Evolutionary conservation across 257 asterid genomes (phyloP), one percentile per base, ranked within the genome.

Genomic region (Solanum stenotomum): DNA sequence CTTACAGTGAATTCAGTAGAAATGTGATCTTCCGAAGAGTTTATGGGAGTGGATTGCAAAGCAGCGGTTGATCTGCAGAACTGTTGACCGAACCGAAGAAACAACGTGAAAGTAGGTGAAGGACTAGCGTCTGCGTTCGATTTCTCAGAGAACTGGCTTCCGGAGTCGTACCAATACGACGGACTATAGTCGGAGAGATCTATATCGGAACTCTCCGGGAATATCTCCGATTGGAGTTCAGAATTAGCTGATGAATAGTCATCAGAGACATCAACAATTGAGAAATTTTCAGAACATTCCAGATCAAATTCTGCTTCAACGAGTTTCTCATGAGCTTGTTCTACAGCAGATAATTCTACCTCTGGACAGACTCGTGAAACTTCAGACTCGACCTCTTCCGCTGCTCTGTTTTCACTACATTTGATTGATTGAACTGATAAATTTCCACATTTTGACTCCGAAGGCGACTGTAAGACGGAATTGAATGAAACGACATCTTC

Each of bases 121-220:
- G 94, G 90, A 85, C 89, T 89, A 88, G 91, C 95, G 52, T 92
- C 95, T 76, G 88, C 90, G 40, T 65, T 87, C 23, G 98, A 95
- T 86, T 91, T 93, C 90, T 94, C 98, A 42, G 98, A 97, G 88
- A 97, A 94, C 82, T 95, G 98, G 91, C 99, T 96, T 85, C 99
- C 99, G 56, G 99, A 95, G 87, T 92, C 92, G 89, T 85, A 89
- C 98, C 98, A 94, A 33, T 92, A 71, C 29, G 96, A 94, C 42
- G 94, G 92, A 42, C 95, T 87, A 85, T 94, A 94, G 7, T 95
- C 96, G 31, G 96, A 93, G 33, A 89, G 84, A 74, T 94, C 97
- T 52, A 93, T 88, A 65, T 93, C 96, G 8, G 96, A 94, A 87
- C 87, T 72, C 40, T 90, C 90, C 34, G 84, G 91, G 86, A 88